Evolutionary conservation across 106 monocot species (phyloP).

Genomic region (Dendrobium huoshanense): DNA sequence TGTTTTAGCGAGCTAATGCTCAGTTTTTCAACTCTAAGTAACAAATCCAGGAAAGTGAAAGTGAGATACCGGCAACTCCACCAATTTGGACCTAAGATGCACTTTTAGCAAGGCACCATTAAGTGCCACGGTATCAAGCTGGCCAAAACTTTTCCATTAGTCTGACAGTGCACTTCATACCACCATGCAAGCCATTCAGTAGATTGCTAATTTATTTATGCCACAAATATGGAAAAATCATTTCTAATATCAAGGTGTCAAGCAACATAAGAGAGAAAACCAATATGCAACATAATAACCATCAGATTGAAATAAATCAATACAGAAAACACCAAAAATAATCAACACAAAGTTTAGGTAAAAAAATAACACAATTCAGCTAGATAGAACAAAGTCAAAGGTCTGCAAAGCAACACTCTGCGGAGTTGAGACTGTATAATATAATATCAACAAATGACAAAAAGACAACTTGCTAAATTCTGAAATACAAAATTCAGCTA

Average conservation of each 20-base stretch:
- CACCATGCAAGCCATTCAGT: background rate
- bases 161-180: background rate
- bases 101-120: background rate
- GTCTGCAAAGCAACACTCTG: background rate
- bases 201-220: background rate
- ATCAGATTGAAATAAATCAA: background rate
- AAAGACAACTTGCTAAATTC: background rate
- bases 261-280: background rate
- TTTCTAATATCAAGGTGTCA: background rate
- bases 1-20: background rate
- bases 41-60: background rate
- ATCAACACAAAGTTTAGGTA: background rate
- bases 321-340: background rate
- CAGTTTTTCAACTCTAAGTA: background rate
- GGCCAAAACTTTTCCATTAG: background rate
- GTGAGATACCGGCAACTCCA: background rate
- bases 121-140: background rate
- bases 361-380: background rate
- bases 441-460: background rate
- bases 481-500: background rate
- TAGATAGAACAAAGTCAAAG: background rate
- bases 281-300: background rate
- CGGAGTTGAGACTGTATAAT: background rate
- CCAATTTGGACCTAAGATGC: background rate
- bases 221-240: background rate